Conservation (phyloP, 1,284 basidiomycete species). For the Melampsora larici-populina region DNA sequence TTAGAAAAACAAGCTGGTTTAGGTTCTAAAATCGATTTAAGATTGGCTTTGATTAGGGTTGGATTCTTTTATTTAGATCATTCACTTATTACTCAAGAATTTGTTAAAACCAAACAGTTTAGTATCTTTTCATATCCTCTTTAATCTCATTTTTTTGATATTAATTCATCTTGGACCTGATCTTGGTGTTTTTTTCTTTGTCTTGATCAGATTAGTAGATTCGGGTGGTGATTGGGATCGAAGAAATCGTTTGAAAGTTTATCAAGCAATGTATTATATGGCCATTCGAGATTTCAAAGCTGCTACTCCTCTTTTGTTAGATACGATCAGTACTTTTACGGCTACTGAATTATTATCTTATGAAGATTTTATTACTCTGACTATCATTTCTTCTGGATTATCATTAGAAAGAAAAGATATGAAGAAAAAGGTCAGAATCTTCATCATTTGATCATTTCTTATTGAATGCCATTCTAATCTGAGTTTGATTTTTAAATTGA, state of each 20-base stretch:
- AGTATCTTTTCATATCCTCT: constrained; percentile 50
- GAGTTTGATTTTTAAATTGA: constrained; percentile 14
- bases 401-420: constrained; percentile 78
- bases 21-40: constrained; percentile 88
- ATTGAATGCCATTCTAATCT: neutral
- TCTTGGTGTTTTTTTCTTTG: constrained; percentile 1
- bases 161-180: neutral
- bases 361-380: constrained; percentile 83
- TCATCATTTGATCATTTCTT: neutral
- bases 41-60: constrained; percentile 80
- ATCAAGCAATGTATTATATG: constrained; percentile 78
- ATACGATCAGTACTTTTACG: constrained; percentile 89
- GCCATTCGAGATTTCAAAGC: constrained; percentile 75
- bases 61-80: constrained; percentile 88
- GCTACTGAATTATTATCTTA: constrained; percentile 85
- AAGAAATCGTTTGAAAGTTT: constrained; percentile 92
- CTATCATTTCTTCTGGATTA: constrained; percentile 75
- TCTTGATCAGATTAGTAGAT: constrained; percentile 70
- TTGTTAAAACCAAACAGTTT: constrained; percentile 77
- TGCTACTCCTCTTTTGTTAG: constrained; percentile 73
- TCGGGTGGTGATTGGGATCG: constrained; percentile 98
- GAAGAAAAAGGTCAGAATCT: constrained; percentile 75
- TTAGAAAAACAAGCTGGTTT: constrained; percentile 88
- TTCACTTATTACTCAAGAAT: constrained; percentile 67
- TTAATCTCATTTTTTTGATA: neutral